Evolutionary conservation across 208 protist species (phyloP), one percentile per base, ranked within the genome.

Genomic region (Crithidia thermophila): DNA sequence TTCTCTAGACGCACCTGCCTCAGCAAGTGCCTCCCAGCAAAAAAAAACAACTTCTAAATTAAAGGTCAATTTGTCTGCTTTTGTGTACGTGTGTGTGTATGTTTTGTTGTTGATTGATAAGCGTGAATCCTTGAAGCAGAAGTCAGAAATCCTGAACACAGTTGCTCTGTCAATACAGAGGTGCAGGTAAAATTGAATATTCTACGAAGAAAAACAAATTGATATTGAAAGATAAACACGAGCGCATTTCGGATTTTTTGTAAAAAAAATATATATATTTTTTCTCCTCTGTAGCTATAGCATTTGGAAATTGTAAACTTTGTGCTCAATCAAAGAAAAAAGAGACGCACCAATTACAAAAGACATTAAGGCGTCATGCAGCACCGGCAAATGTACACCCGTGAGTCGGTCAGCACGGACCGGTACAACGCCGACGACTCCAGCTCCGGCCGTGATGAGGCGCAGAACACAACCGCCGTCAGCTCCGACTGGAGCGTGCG

Each of bases 401-500:
- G 58, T 3, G 58, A 46, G 33, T 64, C 58, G 3, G 58, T 64
- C 58, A 64, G 58, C 60, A 68, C 60, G 9, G 57, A 68, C 21
- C 68, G 68, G 28, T 75, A 75, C 39, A 67, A 58, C 46, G 47
- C 43, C 39, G 68, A 67, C 60, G 68, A 74, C 11, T 34, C 57
- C 5, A 57, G 47, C 20, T 72, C 59, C 7, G 68, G 58, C 18
- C 59, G 68, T 45, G 68, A 68, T 5, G 68, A 75, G 25, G 34
- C 36, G 25, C 68, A 75, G 27, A 75, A 75, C 60, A 75, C 59
- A 6, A 74, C 68, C 23, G 23, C 66, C 49, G 67, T 68, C 6
- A 63, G 60, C 60, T 75, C 68, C 5, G 68, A 75, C 68, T 75
- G 68, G 68, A 75, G 68, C 34, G 68, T 75, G 52, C 51, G 68